Conservation (phyloP, 176 grass and related monocot species). For the Zea luxurians region DNA sequence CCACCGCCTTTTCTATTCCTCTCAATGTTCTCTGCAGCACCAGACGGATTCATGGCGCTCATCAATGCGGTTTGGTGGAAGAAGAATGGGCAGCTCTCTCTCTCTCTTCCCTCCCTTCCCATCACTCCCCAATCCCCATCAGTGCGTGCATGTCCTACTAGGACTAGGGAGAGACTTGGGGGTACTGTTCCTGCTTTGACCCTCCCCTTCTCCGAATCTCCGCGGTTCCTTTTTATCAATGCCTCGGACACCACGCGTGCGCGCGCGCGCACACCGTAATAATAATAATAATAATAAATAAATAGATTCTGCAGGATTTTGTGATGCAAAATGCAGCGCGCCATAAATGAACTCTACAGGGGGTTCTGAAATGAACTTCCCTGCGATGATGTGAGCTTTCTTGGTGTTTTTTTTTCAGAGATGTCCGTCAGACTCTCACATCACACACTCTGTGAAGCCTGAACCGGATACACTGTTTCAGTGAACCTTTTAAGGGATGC, state of each 20-base stretch:
- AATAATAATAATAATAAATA: too few species aligned
- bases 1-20: background rate
- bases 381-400: background rate
- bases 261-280: too few species aligned
- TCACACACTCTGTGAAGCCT: too few species aligned
- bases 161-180: background rate
- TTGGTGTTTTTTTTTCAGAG: too few species aligned
- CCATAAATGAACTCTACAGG: background rate
- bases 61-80: conserved; percentile 42
- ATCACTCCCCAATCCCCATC: background rate
- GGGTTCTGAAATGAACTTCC: background rate
- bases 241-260: background rate
- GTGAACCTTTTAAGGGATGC: background rate
- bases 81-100: background rate
- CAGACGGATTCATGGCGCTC: conserved; percentile 36
- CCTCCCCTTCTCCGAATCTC: background rate
- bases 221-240: background rate
- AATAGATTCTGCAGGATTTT: too few species aligned
- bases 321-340: background rate
- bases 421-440: too few species aligned
- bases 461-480: background rate
- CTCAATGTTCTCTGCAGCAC: conserved; percentile 13
- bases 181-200: conserved; percentile 14
- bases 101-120: too few species aligned
- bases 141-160: background rate